Evolutionary conservation across 768 basidiomycete species (phyloP).

Genomic region (Rhodotorula kratochvilovae): DNA sequence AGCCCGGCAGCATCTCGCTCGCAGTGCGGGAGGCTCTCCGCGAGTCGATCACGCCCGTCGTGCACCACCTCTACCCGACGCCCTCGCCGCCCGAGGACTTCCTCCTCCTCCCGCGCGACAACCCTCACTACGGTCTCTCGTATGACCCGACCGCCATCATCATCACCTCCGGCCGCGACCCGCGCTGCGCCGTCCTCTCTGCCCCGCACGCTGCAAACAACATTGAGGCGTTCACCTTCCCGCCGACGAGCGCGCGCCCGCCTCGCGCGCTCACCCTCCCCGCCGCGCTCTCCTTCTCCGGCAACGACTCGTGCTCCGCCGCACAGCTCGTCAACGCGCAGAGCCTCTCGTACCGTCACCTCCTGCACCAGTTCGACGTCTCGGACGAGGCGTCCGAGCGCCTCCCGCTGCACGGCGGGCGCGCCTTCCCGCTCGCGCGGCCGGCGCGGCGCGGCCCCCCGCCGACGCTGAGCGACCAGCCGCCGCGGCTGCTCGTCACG

Average conservation of each 20-base stretch:
- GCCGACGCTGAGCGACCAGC: slow-evolving; percentile 51
- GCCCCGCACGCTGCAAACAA: slow-evolving; percentile 52
- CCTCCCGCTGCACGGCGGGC: slow-evolving; percentile 48
- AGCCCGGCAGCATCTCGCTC: slow-evolving; percentile 30
- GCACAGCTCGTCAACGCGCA: slow-evolving; percentile 9
- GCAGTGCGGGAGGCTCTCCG: slow-evolving; percentile 61
- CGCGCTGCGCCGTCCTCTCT: slow-evolving; percentile 41
- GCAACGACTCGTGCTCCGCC: slow-evolving; percentile 24
- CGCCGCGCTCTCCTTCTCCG: slow-evolving; percentile 30
- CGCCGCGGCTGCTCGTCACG: slow-evolving; percentile 64
- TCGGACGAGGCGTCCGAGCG: slow-evolving; percentile 1
- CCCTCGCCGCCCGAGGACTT: slow-evolving; percentile 68
- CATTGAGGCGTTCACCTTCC: slow-evolving; percentile 65
- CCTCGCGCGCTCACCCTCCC: slow-evolving; percentile 40
- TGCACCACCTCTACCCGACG: slow-evolving; percentile 56
- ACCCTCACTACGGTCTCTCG: slow-evolving; percentile 63
- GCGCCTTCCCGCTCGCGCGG: slow-evolving; percentile 48
- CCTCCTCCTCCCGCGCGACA: slow-evolving; percentile 64
- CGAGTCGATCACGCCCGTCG: slow-evolving; percentile 51
- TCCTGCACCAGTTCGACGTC: slow-evolving; percentile 30
- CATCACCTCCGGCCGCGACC: slow-evolving; percentile 56
- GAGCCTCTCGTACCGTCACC: slow-evolving; percentile 16
- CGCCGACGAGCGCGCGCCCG: slow-evolving; percentile 54
- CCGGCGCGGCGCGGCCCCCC: slow-evolving; percentile 38
- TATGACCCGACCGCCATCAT: slow-evolving; percentile 69